A percentile compares a stretch with the other conserved stretches of the same genome.
phyloP scores from a whole-genome alignment of 2,329 filamentous ascomycete species.

The Periconia sp. region DNA sequence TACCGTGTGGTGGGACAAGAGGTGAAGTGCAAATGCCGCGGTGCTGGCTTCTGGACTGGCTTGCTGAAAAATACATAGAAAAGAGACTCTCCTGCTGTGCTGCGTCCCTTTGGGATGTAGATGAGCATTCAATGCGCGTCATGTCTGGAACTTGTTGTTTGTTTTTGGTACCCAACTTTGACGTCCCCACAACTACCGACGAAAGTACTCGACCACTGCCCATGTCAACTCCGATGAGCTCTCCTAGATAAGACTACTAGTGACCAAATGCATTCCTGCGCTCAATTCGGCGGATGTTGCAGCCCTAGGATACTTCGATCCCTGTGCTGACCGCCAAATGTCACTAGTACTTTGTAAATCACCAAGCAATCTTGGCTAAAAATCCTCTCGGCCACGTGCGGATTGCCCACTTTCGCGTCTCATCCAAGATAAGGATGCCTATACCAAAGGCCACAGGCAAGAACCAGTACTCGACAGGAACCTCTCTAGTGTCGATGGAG shows the following conservation, averaged over 20 bases:
- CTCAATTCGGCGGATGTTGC: not conserved
- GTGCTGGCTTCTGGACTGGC: conserved; percentile 12
- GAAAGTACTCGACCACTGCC: not conserved
- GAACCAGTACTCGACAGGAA: conserved; percentile 79
- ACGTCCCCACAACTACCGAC: not conserved
- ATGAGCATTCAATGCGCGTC: no score
- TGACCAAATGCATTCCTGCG: not conserved
- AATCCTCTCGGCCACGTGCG: conserved; percentile 64
- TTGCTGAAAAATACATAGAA: conserved; percentile 31
- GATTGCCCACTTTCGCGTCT: conserved; percentile 68
- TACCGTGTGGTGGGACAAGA: not conserved
- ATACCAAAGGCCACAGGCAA: conserved; percentile 75
- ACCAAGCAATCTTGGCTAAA: conserved; percentile 51
- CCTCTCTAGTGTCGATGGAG: conserved; percentile 64
- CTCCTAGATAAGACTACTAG: not conserved
- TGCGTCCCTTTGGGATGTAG: no score
- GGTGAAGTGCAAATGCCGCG: conserved; percentile 6
- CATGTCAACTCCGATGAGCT: not conserved
- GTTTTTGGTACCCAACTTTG: conserved; percentile 1
- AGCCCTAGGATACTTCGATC: not conserved
- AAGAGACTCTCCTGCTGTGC: no score
- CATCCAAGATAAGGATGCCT: conserved; percentile 68
- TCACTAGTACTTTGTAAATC: not conserved
- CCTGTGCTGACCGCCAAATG: not conserved
- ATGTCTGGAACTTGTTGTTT: not conserved